A percentile compares a stretch with the other conserved stretches of the same genome.
Evolutionary conservation across 2,329 filamentous ascomycete genomes (phyloP).

Genomic region (Fusarium sp.): DNA sequence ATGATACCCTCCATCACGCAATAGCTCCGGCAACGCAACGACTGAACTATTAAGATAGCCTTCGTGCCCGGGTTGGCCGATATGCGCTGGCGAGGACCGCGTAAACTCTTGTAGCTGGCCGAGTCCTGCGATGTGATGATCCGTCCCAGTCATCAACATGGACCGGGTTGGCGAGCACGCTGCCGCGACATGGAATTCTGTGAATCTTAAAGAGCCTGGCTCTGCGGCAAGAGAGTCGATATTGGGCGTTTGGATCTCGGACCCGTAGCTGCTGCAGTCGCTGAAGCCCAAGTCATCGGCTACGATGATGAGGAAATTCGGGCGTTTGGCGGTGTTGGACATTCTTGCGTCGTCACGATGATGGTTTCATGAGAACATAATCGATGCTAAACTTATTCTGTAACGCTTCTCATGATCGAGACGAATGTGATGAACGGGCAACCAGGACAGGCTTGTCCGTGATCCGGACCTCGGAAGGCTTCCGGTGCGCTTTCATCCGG

Average conservation of each 20-base stretch:
- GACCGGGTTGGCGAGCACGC: conserved; percentile 76
- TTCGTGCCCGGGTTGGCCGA: too few relatives aligned
- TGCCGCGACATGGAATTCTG: conserved; percentile 75
- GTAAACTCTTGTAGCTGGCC: too few relatives aligned
- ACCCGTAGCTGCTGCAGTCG: conserved; percentile 51
- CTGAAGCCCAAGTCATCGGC: conserved; percentile 55
- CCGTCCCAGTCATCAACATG: conserved; percentile 74
- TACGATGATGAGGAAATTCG: conserved; percentile 55
- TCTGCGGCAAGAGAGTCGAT: conserved; percentile 55
- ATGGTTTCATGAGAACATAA: too few relatives aligned
- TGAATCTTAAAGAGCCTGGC: conserved; percentile 69
- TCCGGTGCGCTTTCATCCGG: too few relatives aligned
- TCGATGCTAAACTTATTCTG: too few relatives aligned
- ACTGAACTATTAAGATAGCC: not conserved
- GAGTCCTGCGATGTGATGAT: conserved; percentile 7
- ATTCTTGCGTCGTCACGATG: not conserved
- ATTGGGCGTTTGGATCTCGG: conserved; percentile 52
- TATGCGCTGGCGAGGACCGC: too few relatives aligned
- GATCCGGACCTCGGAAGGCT: too few relatives aligned
- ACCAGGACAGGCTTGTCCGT: too few relatives aligned
- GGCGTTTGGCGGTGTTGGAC: conserved; percentile 38
- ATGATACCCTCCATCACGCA: conserved; percentile 13
- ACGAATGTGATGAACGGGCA: too few relatives aligned
- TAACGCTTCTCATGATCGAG: too few relatives aligned
- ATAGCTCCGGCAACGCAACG: conserved; percentile 14